A percentile compares a stretch with the other conserved stretches of the same genome.
phyloP scores from a whole-genome alignment of 1,284 basidiomycete genomes.

The Agaricales sp. region DNA sequence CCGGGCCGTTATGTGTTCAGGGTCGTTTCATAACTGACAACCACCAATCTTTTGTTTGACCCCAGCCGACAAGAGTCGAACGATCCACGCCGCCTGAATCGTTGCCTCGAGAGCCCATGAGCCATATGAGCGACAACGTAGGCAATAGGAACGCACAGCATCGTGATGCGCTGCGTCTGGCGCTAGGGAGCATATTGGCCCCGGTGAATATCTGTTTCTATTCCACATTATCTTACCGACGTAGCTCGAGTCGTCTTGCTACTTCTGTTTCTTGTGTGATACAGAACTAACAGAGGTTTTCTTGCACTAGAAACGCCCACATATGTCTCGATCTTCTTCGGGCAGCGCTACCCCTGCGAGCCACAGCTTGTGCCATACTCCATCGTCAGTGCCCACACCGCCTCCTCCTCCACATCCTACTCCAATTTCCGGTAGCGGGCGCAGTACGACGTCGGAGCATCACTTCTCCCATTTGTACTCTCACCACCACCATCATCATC shows the following conservation, averaged over 20 bases:
- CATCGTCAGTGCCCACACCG: conserved; percentile 17
- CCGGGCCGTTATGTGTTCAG: neutral
- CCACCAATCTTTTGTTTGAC: neutral
- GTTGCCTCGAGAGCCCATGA: neutral
- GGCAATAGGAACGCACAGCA: conserved; percentile 16
- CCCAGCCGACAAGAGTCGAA: neutral
- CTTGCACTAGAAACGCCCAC: conserved; percentile 28
- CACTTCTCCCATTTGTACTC: conserved; percentile 11
- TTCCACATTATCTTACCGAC: conserved; percentile 4
- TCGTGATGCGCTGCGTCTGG: conserved; percentile 33
- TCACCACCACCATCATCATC: conserved; percentile 11
- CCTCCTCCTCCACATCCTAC: conserved; percentile 17
- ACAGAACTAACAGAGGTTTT: neutral
- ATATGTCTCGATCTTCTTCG: conserved; percentile 23
- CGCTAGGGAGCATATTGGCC: conserved; percentile 36
- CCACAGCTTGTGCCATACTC: conserved; percentile 16
- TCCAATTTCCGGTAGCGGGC: conserved; percentile 10
- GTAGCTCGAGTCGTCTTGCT: too few relatives aligned
- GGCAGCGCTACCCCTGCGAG: conserved; percentile 32
- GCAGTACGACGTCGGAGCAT: conserved; percentile 13
- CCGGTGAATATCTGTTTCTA: conserved; percentile 25
- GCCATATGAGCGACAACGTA: neutral
- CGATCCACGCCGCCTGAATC: neutral
- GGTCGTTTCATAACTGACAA: neutral
- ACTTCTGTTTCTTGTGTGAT: conserved; percentile 2